A percentile compares a stretch with the other conserved stretches of the same genome.
Conservation (phyloP, 768 basidiomycete species). For the Cubamyces sp. region DNA sequence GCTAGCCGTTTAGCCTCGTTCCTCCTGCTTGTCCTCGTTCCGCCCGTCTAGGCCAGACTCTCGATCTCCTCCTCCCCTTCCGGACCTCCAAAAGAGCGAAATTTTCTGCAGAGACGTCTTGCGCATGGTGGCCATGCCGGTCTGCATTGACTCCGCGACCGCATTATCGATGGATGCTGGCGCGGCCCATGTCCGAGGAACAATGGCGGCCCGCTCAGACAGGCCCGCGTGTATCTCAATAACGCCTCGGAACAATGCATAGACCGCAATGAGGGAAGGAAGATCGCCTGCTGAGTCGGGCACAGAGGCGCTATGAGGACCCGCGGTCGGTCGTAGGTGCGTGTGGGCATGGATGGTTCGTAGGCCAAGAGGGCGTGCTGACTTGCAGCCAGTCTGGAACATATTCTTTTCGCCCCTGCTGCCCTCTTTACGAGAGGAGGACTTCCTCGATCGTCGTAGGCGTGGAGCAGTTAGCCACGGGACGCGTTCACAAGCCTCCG, state of each 20-base stretch:
- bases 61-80: constrained; percentile 1
- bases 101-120: neutral
- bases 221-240: neutral
- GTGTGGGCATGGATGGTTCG: neutral
- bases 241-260: neutral
- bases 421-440: neutral
- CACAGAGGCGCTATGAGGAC: neutral
- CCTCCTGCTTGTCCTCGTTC: neutral
- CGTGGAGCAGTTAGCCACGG: neutral
- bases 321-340: neutral
- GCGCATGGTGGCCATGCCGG: constrained; percentile 7
- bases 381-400: neutral
- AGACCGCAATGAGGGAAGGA: neutral
- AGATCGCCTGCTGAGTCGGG: neutral
- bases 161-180: constrained; percentile 13
- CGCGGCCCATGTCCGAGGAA: neutral
- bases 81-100: neutral
- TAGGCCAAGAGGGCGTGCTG: neutral
- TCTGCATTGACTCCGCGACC: constrained; percentile 5
- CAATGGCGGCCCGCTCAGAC: neutral
- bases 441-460: neutral
- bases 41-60: neutral
- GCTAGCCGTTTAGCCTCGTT: neutral
- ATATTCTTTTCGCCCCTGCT: neutral
- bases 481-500: neutral